Evolutionary conservation across 2,329 filamentous ascomycete species (phyloP), one percentile per base, ranked within the genome.

Genomic region (Fusarium nurragi): DNA sequence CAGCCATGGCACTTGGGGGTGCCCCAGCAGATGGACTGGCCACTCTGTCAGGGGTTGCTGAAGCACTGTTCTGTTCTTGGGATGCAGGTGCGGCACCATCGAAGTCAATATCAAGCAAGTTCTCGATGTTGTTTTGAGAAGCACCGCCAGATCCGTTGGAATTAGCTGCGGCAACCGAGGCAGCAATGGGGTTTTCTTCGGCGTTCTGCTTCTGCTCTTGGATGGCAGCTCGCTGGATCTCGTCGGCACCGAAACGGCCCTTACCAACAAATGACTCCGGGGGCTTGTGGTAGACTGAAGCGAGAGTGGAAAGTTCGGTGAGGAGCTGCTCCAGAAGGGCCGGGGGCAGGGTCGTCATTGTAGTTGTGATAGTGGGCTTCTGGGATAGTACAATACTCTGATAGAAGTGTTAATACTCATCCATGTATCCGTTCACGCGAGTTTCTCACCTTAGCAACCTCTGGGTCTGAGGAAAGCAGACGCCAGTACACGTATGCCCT

Each of bases 401-500:
- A 45, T 16, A 25, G 10, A 21, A 3, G 9, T 22, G 34, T 71
- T 46, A 56, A 59, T 28, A 30, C 32, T 8, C 28, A 28, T 28
- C 22, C 30, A 6, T 9, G 8, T 5, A 6, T n/a, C 41, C 13
- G 11, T 14, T 26, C 19, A 5, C 36, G 1, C 6, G 2, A 18
- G 9, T 19, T 18, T 67, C 79, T 64, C 79, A 90, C 90, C 85
- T 97, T 97, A 57, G 95, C 93, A 62, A 97, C 86, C 66, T 95
- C 89, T 26, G 94, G 88, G 74, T 98, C 94, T 54, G 92, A 95
- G 21, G 95, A 98, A 10, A 99, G 83, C 47, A 99, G 83, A 75
- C 95, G 91, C 95, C 95, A 99, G 82, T 99, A 99, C 37, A 98
- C 93, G 75, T 98, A 99, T 54, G 95, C 95, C 78, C 95, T 88